Conservation (phyloP, 805 yeast genomes). For the Kuraishia hungarica region DNA sequence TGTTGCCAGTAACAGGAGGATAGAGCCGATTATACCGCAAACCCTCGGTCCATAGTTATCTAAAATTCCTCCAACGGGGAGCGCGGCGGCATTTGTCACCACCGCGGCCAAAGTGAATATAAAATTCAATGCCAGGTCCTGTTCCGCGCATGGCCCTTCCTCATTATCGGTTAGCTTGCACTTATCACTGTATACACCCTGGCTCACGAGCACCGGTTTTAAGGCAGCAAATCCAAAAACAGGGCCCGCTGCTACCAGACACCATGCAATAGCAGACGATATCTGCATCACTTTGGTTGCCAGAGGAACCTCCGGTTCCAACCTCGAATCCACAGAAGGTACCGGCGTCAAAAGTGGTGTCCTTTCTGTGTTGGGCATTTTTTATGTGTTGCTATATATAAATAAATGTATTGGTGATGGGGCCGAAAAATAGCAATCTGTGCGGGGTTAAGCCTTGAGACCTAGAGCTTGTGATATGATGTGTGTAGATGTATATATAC, state of each 20-base stretch:
- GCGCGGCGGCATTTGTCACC: conserved; percentile 74
- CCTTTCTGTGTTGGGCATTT: neutral
- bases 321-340: neutral
- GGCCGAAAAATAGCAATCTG: too few species aligned
- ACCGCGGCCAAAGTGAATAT: conserved; percentile 85
- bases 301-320: neutral
- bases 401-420: too few species aligned
- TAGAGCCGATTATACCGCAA: conserved; percentile 68
- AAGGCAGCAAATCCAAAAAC: conserved; percentile 54
- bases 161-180: conserved; percentile 22
- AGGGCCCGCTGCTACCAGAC: conserved; percentile 48
- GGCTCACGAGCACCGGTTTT: conserved; percentile 41
- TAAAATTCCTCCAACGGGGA: conserved; percentile 72
- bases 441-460: too few species aligned
- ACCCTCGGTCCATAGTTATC: conserved; percentile 77
- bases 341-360: neutral
- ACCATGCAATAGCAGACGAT: conserved; percentile 44
- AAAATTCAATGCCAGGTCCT: conserved; percentile 73
- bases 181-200: conserved; percentile 33
- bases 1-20: conserved; percentile 50
- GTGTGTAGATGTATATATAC: too few species aligned
- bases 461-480: too few species aligned
- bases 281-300: conserved; percentile 30
- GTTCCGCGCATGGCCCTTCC: conserved; percentile 45
- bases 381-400: too few species aligned